Evolutionary conservation across 2,329 filamentous ascomycete genomes (phyloP), one percentile per base, ranked within the genome.

Genomic region (Pestalotiopsis sp.): DNA sequence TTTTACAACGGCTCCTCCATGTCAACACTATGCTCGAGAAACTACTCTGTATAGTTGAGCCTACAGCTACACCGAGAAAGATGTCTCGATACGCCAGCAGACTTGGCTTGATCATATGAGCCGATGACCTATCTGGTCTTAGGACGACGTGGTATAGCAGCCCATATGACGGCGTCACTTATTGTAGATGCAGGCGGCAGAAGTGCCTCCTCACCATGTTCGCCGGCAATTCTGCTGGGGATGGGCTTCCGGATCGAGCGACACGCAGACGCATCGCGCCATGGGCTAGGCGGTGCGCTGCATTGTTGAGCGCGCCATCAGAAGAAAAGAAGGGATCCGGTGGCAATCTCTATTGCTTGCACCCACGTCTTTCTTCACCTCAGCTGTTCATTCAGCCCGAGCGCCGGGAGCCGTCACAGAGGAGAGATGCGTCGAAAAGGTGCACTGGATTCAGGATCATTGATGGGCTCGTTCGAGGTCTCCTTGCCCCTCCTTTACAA

Each of bases 171-270:
- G n/a, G 23, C 56, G 13, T 36, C 23, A 36, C 7, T 20, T 27
- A 27, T 36, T 23, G 36, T 4, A 14, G 17, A 14, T n/a, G 59
- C 5, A 12, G 59, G 38, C 59, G 36, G 59, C 31, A 20, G 20
- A 36, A n/a, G 31, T 62, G 14, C 27, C 20, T 59, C 57, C 27
- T 14, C 20, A 14, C 23, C 49, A 39, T 64, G 38, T 39, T 64
- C 38, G 61, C n/a, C 36, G 38, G 61, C 31, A 52, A 6, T 12
- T 59, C 23, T 64, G 61, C 61, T 49, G 38, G 23, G 61, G 41
- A 36, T 62, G 45, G 61, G 61, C 38, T 64, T 25, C 61, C 59
- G 59, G 27, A 62, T 62, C 59, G 59, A 36, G 59, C 59, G 25
- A 62, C 27, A 20, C 36, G 59, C 59, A 62, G 59, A 62, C 31